A percentile compares a stretch with the other conserved stretches of the same genome.
Evolutionary conservation across 2,329 filamentous ascomycete genomes (phyloP).

Genomic region (Claviceps digitariae): DNA sequence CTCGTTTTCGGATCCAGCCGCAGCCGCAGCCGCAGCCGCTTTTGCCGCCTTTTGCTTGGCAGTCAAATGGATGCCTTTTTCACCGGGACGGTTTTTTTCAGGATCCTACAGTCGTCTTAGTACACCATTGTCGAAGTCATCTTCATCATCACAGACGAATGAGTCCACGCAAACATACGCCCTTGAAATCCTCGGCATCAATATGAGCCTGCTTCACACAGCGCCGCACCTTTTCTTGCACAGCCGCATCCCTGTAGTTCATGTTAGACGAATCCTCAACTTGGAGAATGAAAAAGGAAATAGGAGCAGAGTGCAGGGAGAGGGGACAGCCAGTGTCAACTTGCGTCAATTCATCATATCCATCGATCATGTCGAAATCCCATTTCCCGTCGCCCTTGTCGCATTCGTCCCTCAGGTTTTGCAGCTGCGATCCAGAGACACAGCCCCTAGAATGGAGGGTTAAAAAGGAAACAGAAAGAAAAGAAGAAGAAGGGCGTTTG

Average conservation of each 20-base stretch:
- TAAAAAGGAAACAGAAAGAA: background rate
- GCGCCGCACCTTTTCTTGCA: conserved; percentile 59
- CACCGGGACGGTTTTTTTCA: conserved; percentile 57
- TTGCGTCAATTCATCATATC: conserved; percentile 59
- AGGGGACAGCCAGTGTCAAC: conserved; percentile 12
- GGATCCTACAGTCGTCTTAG: conserved; percentile 42
- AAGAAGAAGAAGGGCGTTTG: background rate
- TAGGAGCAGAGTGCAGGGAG: background rate
- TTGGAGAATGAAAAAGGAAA: background rate
- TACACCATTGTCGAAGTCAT: background rate
- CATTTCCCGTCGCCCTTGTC: conserved; percentile 30
- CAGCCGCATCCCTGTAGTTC: conserved; percentile 36
- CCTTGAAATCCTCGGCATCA: conserved; percentile 75
- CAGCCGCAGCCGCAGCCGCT: conserved; percentile 18
- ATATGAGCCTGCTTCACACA: conserved; percentile 69
- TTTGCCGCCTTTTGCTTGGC: conserved; percentile 22
- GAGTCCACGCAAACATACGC: conserved; percentile 42
- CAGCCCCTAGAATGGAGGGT: conserved; percentile 54
- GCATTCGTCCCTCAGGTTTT: conserved; percentile 47
- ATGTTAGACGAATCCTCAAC: background rate
- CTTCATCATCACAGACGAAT: background rate
- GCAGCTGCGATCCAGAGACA: conserved; percentile 61
- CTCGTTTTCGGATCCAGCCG: conserved; percentile 12
- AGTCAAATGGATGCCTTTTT: conserved; percentile 45
- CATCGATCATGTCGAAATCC: conserved; percentile 59